Evolutionary conservation across 2,329 filamentous ascomycete species (phyloP).

Genomic region (Immersiporthe knoxdaviesiana): DNA sequence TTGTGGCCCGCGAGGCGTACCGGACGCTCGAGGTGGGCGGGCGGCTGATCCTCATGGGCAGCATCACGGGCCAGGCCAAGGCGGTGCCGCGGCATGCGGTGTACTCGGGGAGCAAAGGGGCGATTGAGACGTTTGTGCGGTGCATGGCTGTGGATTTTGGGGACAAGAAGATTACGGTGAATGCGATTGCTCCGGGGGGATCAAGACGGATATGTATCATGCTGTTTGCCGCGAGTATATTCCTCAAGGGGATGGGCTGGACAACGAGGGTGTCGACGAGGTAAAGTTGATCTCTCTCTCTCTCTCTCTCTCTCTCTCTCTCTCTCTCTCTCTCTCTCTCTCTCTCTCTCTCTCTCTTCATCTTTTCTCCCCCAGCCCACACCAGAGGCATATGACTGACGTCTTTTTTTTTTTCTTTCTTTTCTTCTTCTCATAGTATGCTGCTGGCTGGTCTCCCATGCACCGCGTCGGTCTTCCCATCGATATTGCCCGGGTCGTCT

Average conservation of each 20-base stretch:
- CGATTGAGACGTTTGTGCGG: constrained; percentile 77
- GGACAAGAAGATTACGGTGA: constrained; percentile 66
- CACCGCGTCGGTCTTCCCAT: constrained; percentile 69
- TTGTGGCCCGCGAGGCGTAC: constrained; percentile 72
- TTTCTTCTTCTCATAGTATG: constrained; percentile 48
- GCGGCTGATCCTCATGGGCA: constrained; percentile 73
- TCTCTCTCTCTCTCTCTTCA: too few species aligned
- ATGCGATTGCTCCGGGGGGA: constrained; percentile 66
- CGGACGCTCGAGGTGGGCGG: constrained; percentile 70
- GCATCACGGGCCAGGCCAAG: constrained; percentile 68
- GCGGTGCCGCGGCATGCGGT: constrained; percentile 72
- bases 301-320: too few species aligned
- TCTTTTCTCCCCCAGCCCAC: too few species aligned
- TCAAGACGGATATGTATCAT: constrained; percentile 69
- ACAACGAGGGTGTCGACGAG: constrained; percentile 61
- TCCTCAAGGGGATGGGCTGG: constrained; percentile 57
- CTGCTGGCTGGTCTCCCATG: constrained; percentile 65
- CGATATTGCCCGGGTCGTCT: constrained; percentile 69
- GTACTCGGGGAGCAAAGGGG: constrained; percentile 76
- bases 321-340: too few species aligned
- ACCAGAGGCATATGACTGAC: too few species aligned
- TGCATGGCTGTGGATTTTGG: constrained; percentile 72
- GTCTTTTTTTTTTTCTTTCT: background rate
- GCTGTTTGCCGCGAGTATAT: constrained; percentile 66
- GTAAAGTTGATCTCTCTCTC: constrained; percentile 34